A percentile compares a stretch with the other conserved stretches of the same genome.
Evolutionary conservation across 2,329 filamentous ascomycete species (phyloP).

Genomic region (Plenodomus biglobosus): DNA sequence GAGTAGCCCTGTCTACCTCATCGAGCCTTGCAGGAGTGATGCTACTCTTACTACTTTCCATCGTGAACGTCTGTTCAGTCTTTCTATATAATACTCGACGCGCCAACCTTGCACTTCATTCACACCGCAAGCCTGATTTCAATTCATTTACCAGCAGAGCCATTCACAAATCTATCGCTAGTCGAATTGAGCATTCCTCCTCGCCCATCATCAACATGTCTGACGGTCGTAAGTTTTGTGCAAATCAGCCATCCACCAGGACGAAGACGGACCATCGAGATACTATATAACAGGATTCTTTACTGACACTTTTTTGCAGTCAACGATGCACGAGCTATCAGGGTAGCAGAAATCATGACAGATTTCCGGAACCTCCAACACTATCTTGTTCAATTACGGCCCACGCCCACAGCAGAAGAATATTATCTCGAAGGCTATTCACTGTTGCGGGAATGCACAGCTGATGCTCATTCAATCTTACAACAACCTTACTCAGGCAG

Average conservation of each 20-base stretch:
- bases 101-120: constrained; percentile 27
- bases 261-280: neutral
- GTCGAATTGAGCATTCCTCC: constrained; percentile 13
- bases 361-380: constrained; percentile 64
- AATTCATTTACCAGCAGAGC: constrained; percentile 7
- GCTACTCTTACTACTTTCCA: constrained; percentile 11
- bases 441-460: constrained; percentile 58
- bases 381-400: constrained; percentile 59
- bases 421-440: constrained; percentile 62
- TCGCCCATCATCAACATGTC: constrained; percentile 48
- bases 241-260: constrained; percentile 3
- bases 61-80: constrained; percentile 31
- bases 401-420: constrained; percentile 56
- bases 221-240: constrained; percentile 56
- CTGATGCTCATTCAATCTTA: constrained; percentile 58
- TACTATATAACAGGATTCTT: neutral
- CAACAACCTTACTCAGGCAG: constrained; percentile 54
- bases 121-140: constrained; percentile 23
- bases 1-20: constrained; percentile 38
- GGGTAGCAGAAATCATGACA: constrained; percentile 64
- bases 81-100: constrained; percentile 42
- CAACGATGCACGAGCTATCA: constrained; percentile 64
- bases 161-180: constrained; percentile 15
- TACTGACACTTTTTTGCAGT: constrained; percentile 47
- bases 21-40: constrained; percentile 34